These are phyloP conservation scores for Phytophthora litchii DNA, from an alignment of 352 stramenopile species.

Conservation along the genomic window DNA sequence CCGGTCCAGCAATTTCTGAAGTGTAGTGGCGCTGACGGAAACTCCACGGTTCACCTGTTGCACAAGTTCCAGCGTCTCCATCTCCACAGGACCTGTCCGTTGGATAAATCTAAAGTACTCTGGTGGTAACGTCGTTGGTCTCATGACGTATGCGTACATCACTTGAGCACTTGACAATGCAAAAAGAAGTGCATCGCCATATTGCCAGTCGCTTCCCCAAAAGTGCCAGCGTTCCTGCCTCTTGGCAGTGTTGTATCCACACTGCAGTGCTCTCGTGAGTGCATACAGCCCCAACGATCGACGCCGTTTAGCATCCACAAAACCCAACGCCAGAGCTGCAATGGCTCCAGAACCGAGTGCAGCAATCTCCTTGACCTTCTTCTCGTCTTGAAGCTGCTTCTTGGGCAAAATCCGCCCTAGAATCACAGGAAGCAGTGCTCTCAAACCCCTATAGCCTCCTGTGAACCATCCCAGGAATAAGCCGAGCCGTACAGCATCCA, in stretches of 20 bases:
- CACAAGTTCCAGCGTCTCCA: conserved; percentile 69
- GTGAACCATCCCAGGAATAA: conserved; percentile 89
- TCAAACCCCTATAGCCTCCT: conserved; percentile 70
- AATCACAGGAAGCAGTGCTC: conserved; percentile 57
- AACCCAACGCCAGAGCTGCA: conserved; percentile 63
- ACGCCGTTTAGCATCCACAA: conserved; percentile 69
- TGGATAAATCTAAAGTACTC: conserved; percentile 89
- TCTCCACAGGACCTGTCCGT: conserved; percentile 66
- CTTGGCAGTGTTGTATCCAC: conserved; percentile 88
- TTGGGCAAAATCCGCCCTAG: conserved; percentile 38
- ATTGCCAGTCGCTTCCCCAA: conserved; percentile 85
- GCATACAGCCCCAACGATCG: conserved; percentile 86
- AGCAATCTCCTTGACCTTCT: conserved; percentile 51
- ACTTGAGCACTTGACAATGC: conserved; percentile 77
- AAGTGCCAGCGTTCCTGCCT: conserved; percentile 84
- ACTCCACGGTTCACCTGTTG: conserved; percentile 61
- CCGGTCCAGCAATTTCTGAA: conserved; percentile 53
- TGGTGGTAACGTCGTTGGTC: conserved; percentile 63
- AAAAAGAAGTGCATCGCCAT: conserved; percentile 84
- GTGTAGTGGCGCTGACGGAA: conserved; percentile 43
- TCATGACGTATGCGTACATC: conserved; percentile 90
- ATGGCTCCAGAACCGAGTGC: conserved; percentile 64
- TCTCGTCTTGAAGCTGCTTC: conserved; percentile 23
- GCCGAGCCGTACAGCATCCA: conserved; percentile 85
- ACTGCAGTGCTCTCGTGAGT: conserved; percentile 81